Evolutionary conservation across 2,329 filamentous ascomycete genomes (phyloP).

Genomic region (Aaosphaeria pasadenensis): DNA sequence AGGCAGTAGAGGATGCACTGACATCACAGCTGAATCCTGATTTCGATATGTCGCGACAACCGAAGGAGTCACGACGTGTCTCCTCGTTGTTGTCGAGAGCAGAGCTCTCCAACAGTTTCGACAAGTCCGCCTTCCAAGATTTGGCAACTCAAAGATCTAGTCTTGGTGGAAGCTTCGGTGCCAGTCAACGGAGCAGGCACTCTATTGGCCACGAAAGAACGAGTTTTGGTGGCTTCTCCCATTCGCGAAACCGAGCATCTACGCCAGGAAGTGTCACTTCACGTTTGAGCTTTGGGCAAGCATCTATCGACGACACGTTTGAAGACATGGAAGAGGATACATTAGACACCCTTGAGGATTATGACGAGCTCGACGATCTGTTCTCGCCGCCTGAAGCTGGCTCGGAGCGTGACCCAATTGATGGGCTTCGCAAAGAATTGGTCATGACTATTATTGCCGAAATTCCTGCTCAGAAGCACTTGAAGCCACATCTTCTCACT

Average conservation of each 20-base stretch:
- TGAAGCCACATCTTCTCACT: conserved; percentile 17
- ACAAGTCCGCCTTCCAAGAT: conserved; percentile 76
- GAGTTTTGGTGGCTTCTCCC: conserved; percentile 52
- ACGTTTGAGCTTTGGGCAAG: conserved; percentile 35
- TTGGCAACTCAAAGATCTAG: conserved; percentile 51
- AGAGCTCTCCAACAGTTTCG: conserved; percentile 81
- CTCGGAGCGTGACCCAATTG: conserved; percentile 28
- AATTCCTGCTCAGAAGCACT: conserved; percentile 25
- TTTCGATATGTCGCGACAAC: conserved; percentile 49
- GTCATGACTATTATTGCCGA: conserved; percentile 36
- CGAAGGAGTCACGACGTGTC: conserved; percentile 69
- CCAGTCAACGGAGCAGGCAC: conserved; percentile 62
- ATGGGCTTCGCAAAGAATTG: conserved; percentile 38
- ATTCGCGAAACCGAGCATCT: conserved; percentile 52
- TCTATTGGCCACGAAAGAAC: conserved; percentile 69
- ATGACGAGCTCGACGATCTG: conserved; percentile 38
- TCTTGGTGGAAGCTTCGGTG: conserved; percentile 39
- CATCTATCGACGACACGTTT: conserved; percentile 36
- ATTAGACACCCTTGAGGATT: conserved; percentile 37
- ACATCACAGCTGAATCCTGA: conserved; percentile 51
- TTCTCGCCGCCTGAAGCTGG: conserved; percentile 30
- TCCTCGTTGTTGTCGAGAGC: conserved; percentile 88
- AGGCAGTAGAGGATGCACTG: conserved; percentile 46
- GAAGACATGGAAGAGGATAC: conserved; percentile 38
- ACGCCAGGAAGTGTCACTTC: conserved; percentile 48